Evolutionary conservation across 495 filamentous ascomycete species (phyloP), one percentile per base, ranked within the genome.

Genomic region (Ascobolus immersus): DNA sequence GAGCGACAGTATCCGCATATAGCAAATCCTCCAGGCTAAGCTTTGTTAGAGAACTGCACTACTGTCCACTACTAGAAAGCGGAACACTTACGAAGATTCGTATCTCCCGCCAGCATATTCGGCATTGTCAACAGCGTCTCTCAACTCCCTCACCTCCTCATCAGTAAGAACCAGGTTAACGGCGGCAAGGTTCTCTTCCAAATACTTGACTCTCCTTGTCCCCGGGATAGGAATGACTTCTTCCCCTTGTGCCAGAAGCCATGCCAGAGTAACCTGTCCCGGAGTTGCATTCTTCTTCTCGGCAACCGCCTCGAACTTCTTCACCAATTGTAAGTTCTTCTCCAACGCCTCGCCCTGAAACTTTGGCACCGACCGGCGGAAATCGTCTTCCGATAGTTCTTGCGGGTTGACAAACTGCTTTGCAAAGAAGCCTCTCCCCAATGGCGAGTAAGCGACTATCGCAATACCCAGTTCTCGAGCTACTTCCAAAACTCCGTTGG

Each of bases 321-420:
- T 55, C 5, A 65, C 65, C 4, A 69, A 36, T 38, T 52, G 44
- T 5, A 65, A 24, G 43, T 67, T 70, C 48, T 62, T 59, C 5
- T 52, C 40, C 40, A 69, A 60, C 37, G 69, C 69, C 47, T 69
- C 65, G n/a, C n/a, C n/a, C n/a, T n/a, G 11, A 47, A 57, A 66
- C 17, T 58, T 49, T 17, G 63, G 61, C 10, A 51, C 28, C 4
- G 34, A 5, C 4, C 40, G 42, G 0, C 63, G 49, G 21, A 52
- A 42, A 43, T 65, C 60, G 10, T 35, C 45, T 7, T 52, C 45
- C 3, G 47, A 54, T 15, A 61, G 49, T 33, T 55, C 55, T 17
- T 52, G 48, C 10, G 32, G 39, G 12, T 42, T 45, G 14, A 37
- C 36, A 40, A 49, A 43, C 23, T 45, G 45, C n/a, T n/a, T n/a